Evolutionary conservation across 495 filamentous ascomycete genomes (phyloP).

Genomic region (Pseudevernia furfuracea): DNA sequence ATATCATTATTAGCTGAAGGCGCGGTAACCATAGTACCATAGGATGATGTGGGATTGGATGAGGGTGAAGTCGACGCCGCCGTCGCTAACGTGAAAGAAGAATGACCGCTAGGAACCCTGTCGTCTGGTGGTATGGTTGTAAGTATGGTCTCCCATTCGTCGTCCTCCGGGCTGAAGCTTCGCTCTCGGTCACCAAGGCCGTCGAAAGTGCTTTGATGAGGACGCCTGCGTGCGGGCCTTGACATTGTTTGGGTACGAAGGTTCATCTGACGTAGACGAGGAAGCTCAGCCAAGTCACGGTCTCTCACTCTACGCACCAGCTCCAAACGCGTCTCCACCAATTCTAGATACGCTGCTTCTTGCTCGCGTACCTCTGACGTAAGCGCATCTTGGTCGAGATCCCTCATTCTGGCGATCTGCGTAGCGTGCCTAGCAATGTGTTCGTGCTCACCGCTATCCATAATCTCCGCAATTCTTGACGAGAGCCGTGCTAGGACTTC

Average conservation of each 20-base stretch:
- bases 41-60: slow-evolving; percentile 31
- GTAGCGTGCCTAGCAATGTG: slow-evolving; percentile 11
- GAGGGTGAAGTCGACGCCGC: slow-evolving; percentile 42
- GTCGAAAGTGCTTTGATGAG: slow-evolving; percentile 42
- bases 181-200: slow-evolving; percentile 78
- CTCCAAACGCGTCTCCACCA: slow-evolving; percentile 13
- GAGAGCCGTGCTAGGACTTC: slow-evolving; percentile 9
- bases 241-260: slow-evolving; percentile 1
- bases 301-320: slow-evolving; percentile 16
- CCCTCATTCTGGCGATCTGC: slow-evolving; percentile 20
- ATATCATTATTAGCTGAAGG: slow-evolving; percentile 14
- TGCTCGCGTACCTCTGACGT: slow-evolving; percentile 15
- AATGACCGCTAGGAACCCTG: slow-evolving; percentile 67
- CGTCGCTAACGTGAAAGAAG: slow-evolving; percentile 67
- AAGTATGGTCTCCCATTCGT: slow-evolving; percentile 71
- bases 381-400: slow-evolving; percentile 10
- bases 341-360: slow-evolving; percentile 20
- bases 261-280: slow-evolving; percentile 22
- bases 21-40: slow-evolving; percentile 19
- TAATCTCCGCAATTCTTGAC: slow-evolving; percentile 14
- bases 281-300: slow-evolving; percentile 15
- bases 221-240: slow-evolving; percentile 9
- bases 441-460: slow-evolving; percentile 12
- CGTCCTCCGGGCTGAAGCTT: slow-evolving; percentile 68
- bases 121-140: slow-evolving; percentile 74